Percentiles rank a stretch among this genome's conserved stretches.
phyloP scores from a whole-genome alignment of 345 rosid genomes.

The Alliaria petiolata region DNA sequence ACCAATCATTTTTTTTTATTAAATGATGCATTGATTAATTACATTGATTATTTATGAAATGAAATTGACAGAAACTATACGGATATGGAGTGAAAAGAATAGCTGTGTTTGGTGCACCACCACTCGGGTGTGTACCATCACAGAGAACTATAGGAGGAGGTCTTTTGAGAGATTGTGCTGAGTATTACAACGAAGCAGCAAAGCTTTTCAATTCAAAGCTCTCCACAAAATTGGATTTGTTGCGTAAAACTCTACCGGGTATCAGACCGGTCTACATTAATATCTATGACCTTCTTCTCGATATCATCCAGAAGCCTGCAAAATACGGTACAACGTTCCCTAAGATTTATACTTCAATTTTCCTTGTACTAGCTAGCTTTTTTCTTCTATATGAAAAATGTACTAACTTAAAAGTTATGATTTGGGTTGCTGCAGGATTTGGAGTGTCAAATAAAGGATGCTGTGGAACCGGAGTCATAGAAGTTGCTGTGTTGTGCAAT shows the following conservation, averaged over 20 bases:
- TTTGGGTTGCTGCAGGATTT: constrained; percentile 50
- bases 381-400: not conserved
- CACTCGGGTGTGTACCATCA: constrained; percentile 70
- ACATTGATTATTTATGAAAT: constrained; percentile 21
- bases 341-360: not conserved
- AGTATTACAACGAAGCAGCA: constrained; percentile 46
- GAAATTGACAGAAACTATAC: constrained; percentile 32
- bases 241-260: constrained; percentile 26
- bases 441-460: constrained; percentile 53
- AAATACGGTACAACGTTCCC: constrained; percentile 47
- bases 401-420: not conserved
- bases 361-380: not conserved
- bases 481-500: constrained; percentile 50
- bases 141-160: constrained; percentile 73
- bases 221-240: constrained; percentile 23
- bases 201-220: constrained; percentile 55
- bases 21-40: constrained; percentile 31
- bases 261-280: constrained; percentile 43
- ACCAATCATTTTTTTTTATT: constrained; percentile 11
- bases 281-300: constrained; percentile 48
- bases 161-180: constrained; percentile 40
- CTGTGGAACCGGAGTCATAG: constrained; percentile 65
- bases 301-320: constrained; percentile 45
- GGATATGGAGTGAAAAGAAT: constrained; percentile 60
- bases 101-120: constrained; percentile 48